Base-by-base conservation (phyloP, 2,329 filamentous ascomycete species). In the Didymella keratinophila region DNA sequence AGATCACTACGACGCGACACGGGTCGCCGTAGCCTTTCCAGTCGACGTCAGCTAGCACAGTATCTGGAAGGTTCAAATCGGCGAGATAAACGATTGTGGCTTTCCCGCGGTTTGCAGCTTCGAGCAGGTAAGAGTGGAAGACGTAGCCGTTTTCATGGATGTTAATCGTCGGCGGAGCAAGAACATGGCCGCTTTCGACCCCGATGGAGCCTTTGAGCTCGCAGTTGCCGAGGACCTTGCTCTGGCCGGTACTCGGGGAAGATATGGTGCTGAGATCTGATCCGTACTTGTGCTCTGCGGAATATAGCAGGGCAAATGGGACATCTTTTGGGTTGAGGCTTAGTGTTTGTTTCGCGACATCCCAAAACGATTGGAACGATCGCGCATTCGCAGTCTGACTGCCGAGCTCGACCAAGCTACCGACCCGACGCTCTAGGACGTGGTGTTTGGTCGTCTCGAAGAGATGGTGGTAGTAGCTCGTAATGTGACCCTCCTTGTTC, bases 391-490 rank as follows among this genome's bases (percentile, higher is more conserved):
- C 85, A 1, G 88, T 92, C 59, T 84, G 86, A 72, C 92, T 89
- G 43, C 90, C 89, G 45, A 93, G 84, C 68, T 92, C 89, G 3
- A 55, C 89, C 81, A 52, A 92, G 76, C 1, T 66, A 8, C 66
- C 62, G 9, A 71, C 62, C 9, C 69, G 62, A 11, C 67, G 65
- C 48, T 71, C 53, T 21, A 71, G 64, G 3, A 67, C 45, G 28
- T 63, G 56, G 43, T 68, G 83, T 21, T 87, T 80, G 0, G 91
- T 93, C 63, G 91, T 91, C 63, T 94, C 91, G 61, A 91, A 91
- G 0, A 87, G 84, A 1, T 89, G 89, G 66, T 93, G 92, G 71
- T 91, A 92, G 1, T 93, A 77, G 2, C 89, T 90, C 34, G 89
- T 84, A 9, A 92, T 86, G 11, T 84, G 83, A 1, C 90, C 90